phyloP scores from a whole-genome alignment of 805 yeast species.

The Wickerhamomyces canadensis region DNA sequence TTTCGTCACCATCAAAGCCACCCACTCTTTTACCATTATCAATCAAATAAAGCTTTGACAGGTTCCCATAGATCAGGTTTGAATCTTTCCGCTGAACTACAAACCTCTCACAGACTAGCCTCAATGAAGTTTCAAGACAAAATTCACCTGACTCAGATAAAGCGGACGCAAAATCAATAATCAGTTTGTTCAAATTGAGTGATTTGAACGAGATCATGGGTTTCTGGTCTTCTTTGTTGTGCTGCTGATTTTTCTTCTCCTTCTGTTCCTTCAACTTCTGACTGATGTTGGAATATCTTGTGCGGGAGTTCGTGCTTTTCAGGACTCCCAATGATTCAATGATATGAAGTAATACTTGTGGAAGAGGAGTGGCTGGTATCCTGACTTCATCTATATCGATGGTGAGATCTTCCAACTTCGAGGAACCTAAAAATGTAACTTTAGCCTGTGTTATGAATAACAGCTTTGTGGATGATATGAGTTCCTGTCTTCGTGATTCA shows the following conservation, averaged over 20 bases:
- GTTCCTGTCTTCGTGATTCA: slow-evolving; percentile 14
- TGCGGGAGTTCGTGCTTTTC: slow-evolving; percentile 4
- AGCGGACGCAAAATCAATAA: slow-evolving; percentile 43
- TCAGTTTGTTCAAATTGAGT: slow-evolving; percentile 32
- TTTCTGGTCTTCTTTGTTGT: not conserved
- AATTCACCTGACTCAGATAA: slow-evolving; percentile 36
- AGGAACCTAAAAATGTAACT: slow-evolving; percentile 44
- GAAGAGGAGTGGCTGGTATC: slow-evolving; percentile 35
- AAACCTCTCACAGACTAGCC: slow-evolving; percentile 26
- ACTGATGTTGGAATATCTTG: slow-evolving; percentile 10
- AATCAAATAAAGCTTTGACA: slow-evolving; percentile 28
- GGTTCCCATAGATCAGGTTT: slow-evolving; percentile 41
- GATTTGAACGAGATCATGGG: slow-evolving; percentile 29
- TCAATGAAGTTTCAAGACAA: slow-evolving; percentile 27
- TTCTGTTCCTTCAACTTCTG: slow-evolving; percentile 4
- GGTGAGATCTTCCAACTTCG: slow-evolving; percentile 26
- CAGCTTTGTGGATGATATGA: slow-evolving; percentile 12
- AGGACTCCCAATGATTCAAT: slow-evolving; percentile 21
- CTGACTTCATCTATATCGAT: slow-evolving; percentile 33
- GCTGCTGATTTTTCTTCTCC: not conserved
- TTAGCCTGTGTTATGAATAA: slow-evolving; percentile 29
- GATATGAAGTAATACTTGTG: slow-evolving; percentile 18
- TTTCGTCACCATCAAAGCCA: slow-evolving; percentile 24
- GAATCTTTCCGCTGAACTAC: slow-evolving; percentile 39
- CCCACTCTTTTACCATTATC: slow-evolving; percentile 18